Evolutionary conservation across 2,329 filamentous ascomycete genomes (phyloP), one percentile per base, ranked within the genome.

Genomic region (Xylariaceae sp.): DNA sequence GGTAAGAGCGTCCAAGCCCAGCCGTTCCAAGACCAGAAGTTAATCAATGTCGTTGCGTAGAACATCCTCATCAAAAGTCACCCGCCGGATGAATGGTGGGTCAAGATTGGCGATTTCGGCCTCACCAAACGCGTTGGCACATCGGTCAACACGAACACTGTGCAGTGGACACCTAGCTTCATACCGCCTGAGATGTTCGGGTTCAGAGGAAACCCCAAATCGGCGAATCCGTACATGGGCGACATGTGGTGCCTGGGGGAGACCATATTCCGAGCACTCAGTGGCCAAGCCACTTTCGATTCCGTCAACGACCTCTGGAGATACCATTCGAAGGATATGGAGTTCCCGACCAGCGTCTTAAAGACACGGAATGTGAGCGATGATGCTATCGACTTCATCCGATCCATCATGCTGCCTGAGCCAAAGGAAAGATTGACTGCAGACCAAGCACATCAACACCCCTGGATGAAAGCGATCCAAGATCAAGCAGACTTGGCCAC

Each of bases 171-270:
- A 8, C 29, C 24, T 5, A 27, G 27, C 6, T 35, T 35, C 27
- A 31, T 31, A 15, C 14, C 33, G 8, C 33, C 33, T 8, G 33
- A 35, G 29, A 30, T 35, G 3, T 19, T 19, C 13, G 33, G 27
- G 5, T 16, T 29, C 8, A 19, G 19, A 2, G 10, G 12, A 18
- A 19, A 17, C 26, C 19, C 26, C 6, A 6, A 17, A 4, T 7
- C 13, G 9, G 16, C 26, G 16, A 18, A 35, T 19, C 21, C 33
- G 1, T 31, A 31, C 13, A 13, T 28, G 9, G 22, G 19, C 14
- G 34, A 36, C 18, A 36, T 36, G 19, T 36, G 34, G 34, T 36
- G 24, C 18, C 29, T 32, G 3, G 34, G 34, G 2, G 34, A 35
- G 21, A 29, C 27, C 10, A 3, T 16, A 5, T 35, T 35, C 22